Base-by-base conservation (phyloP, 345 rosid genomes). In the Pugionium cornutum region DNA sequence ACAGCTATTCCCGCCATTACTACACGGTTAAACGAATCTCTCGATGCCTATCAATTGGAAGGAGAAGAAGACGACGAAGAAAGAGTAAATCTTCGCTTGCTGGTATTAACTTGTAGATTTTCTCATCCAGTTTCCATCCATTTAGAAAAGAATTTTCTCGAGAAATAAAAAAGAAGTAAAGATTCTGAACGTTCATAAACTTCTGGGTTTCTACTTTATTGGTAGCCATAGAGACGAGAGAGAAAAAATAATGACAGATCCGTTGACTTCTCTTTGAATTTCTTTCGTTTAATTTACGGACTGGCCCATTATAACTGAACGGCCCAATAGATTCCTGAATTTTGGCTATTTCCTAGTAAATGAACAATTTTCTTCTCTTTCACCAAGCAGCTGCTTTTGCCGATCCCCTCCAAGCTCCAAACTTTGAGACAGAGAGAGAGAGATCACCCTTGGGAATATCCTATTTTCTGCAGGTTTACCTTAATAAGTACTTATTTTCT, bases 1-100 rank as follows among this genome's bases (percentile, higher is more conserved):
- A 90, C 52, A 7, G 95, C 85, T 68, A 88, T 79, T 71, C 97
- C 97, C 76, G 88, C 89, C 99, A 94, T 94, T 64, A 75, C 66
- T 64, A 47, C 37, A 56, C 51, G 56, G 9, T 67, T 58, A 11
- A 55, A 31, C 35, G 37, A 65, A 25, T 53, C 61, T 65, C 48
- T n/a, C n/a, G 10, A 62, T 10, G 56, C n/a, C 43, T 65, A 25
- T 42, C 67, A 50, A 11, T 35, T 30, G 6, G 42, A 7, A 36
- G 3, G 28, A 36, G 4, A 32, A 11, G 55, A 61, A 6, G 52
- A 47, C 27, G 52, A 34, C 8, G 63, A 25, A 25, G 66, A 43
- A 27, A 46, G 50, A 7, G 51, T 54, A 0, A 47, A 27, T 40
- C 44, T 54, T 45, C 49, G 44, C 42, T 48, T 46, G 42, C 6